Base-by-base conservation (phyloP, 768 basidiomycete genomes). In the Suillus subalutaceus region DNA sequence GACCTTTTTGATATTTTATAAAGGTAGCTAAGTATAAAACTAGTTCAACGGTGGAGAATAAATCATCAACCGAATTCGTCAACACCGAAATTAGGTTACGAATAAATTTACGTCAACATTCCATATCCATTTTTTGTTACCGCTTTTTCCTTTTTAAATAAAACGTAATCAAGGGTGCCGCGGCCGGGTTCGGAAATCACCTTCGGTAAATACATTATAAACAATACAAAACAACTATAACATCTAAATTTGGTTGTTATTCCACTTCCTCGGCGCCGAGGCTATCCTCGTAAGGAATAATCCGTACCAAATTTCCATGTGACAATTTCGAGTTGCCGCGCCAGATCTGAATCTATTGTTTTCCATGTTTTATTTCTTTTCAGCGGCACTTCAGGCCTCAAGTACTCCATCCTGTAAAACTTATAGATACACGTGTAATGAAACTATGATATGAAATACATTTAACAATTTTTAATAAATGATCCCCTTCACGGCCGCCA, bases 181-280 rank as follows among this genome's bases (percentile, higher is more conserved):
- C 77, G 76, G 77, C 76, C 73, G 77, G 69, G 77, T 77, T 78
- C 76, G 76, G 76, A 77, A 77, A 77, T 77, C 75, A 78, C 76
- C 75, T 68, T 78, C 77, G 48, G 48, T 50, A 50, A 50, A 50
- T 50, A 50, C 48, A 74, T 48, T 18, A 46, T 61, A 75, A 77
- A 77, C 2, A 76, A 0, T 0, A n/a, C 18, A 41, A 20, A 70
- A 78, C 12, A 78, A 43, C 46, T 61, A 68, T 62, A 65, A 70
- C 67, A 68, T 50, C 73, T 69, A 72, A 65, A 73, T 68, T 23
- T 62, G 69, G 74, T 23, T 53, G 56, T 63, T 68, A 68, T 69
- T 68, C 78, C 77, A 75, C 67, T 67, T 67, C 80, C 79, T 81
- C 79, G 79, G 80, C 79, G 79, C 79, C 80, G 79, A 80, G 79